Conservation (phyloP, 1,284 basidiomycete species). For the Ustilago cynodontis region DNA sequence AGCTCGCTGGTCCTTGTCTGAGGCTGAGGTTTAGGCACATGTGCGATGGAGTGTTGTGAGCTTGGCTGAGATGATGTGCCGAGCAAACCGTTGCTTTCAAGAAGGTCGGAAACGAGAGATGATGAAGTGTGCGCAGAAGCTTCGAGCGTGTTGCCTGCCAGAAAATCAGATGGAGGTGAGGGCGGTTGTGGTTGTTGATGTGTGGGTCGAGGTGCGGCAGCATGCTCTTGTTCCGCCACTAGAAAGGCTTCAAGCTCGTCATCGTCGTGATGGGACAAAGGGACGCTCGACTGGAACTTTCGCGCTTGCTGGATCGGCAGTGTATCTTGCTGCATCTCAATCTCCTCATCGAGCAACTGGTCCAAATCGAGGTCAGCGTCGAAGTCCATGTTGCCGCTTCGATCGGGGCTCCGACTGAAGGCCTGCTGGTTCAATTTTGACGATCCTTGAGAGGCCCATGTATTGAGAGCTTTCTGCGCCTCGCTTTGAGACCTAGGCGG, state of each 20-base stretch:
- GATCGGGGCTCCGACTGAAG: conserved; percentile 11
- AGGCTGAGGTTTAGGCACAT: conserved; percentile 10
- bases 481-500: conserved; percentile 28
- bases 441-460: conserved; percentile 24
- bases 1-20: conserved; percentile 2
- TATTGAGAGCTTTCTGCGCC: conserved; percentile 48
- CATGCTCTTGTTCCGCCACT: conserved; percentile 28
- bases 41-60: conserved; percentile 27
- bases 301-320: neutral
- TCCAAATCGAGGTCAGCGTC: conserved; percentile 42
- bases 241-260: conserved; percentile 47
- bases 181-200: neutral
- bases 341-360: conserved; percentile 44
- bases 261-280: conserved; percentile 14
- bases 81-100: conserved; percentile 47
- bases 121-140: neutral
- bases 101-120: conserved; percentile 27
- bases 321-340: conserved; percentile 3
- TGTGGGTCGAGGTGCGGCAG: neutral
- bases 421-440: conserved; percentile 8
- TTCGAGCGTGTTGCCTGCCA: neutral
- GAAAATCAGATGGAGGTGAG: conserved; percentile 5
- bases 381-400: conserved; percentile 27
- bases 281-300: neutral
- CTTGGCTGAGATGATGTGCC: conserved; percentile 34